Conservation (phyloP, 495 filamentous ascomycete genomes). For the Annulohypoxylon nitens region DNA sequence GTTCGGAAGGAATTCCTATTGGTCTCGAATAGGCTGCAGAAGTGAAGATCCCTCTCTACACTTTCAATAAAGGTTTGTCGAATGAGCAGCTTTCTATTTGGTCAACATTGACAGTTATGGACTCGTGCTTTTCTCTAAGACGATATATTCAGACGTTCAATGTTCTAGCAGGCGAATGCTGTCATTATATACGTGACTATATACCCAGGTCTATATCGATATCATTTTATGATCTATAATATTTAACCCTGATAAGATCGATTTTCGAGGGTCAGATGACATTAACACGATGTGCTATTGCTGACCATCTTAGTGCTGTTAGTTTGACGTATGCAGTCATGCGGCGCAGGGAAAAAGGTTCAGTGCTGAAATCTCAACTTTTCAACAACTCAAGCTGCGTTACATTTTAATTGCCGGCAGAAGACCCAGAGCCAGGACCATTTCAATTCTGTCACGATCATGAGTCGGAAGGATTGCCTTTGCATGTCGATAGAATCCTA, state of each 20-base stretch:
- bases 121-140: not conserved
- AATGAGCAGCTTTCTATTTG: not conserved
- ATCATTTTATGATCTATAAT: not conserved
- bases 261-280: slow-evolving; percentile 34
- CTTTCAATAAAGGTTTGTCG: not conserved
- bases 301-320: slow-evolving; percentile 25
- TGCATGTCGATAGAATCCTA: not conserved
- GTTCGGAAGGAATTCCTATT: slow-evolving; percentile 24
- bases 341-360: slow-evolving; percentile 22
- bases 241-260: slow-evolving; percentile 10
- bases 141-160: not conserved
- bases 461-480: slow-evolving; percentile 10
- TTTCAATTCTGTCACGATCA: slow-evolving; percentile 3
- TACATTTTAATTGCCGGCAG: slow-evolving; percentile 24
- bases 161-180: not conserved
- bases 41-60: not conserved
- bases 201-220: not conserved
- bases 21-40: not conserved
- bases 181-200: not conserved
- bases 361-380: slow-evolving; percentile 2
- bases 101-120: not conserved
- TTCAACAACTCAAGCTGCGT: slow-evolving; percentile 4
- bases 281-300: slow-evolving; percentile 24
- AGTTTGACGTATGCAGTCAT: slow-evolving; percentile 28
- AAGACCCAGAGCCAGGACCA: slow-evolving; percentile 2